phyloP scores from a whole-genome alignment of 2,329 filamentous ascomycete species.

The Fusarium pininemorale region DNA sequence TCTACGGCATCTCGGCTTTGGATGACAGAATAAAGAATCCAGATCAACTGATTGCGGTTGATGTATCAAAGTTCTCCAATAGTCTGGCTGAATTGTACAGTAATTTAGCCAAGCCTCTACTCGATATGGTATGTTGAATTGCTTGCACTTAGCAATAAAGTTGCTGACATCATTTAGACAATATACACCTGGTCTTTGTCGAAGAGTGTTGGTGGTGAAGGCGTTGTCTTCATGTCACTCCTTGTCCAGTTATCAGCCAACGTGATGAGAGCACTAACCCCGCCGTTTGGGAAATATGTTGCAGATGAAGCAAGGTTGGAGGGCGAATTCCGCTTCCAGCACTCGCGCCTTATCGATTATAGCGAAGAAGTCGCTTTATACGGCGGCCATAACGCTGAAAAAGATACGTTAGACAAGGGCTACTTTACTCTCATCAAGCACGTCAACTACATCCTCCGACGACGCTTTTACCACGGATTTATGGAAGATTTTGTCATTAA shows the following conservation, averaged over 20 bases:
- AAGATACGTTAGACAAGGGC: slow-evolving; percentile 95
- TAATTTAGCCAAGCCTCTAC: slow-evolving; percentile 90
- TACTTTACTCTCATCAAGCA: slow-evolving; percentile 99
- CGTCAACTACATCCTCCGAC: slow-evolving; percentile 91
- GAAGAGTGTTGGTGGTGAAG: slow-evolving; percentile 94
- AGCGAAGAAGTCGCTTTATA: slow-evolving; percentile 95
- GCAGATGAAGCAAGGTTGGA: slow-evolving; percentile 94
- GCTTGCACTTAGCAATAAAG: no score
- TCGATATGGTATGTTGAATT: slow-evolving; percentile 77
- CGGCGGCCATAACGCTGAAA: slow-evolving; percentile 90
- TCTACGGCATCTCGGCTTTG: slow-evolving; percentile 93
- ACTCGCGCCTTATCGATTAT: slow-evolving; percentile 94
- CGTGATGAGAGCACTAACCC: slow-evolving; percentile 92
- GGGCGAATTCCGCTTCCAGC: slow-evolving; percentile 95
- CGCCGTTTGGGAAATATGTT: slow-evolving; percentile 96
- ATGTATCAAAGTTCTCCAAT: slow-evolving; percentile 96
- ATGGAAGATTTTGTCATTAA: slow-evolving; percentile 99
- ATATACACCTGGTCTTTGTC: slow-evolving; percentile 97
- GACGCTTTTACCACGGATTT: slow-evolving; percentile 95
- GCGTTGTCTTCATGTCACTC: slow-evolving; percentile 92
- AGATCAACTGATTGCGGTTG: slow-evolving; percentile 95
- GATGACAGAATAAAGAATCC: slow-evolving; percentile 99
- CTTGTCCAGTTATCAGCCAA: slow-evolving; percentile 92
- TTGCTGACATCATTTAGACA: slow-evolving; percentile 55
- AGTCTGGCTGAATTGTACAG: slow-evolving; percentile 95